Evolutionary conservation across 1,284 basidiomycete species (phyloP), one percentile per base, ranked within the genome.

Genomic region (Ustilago sp.): DNA sequence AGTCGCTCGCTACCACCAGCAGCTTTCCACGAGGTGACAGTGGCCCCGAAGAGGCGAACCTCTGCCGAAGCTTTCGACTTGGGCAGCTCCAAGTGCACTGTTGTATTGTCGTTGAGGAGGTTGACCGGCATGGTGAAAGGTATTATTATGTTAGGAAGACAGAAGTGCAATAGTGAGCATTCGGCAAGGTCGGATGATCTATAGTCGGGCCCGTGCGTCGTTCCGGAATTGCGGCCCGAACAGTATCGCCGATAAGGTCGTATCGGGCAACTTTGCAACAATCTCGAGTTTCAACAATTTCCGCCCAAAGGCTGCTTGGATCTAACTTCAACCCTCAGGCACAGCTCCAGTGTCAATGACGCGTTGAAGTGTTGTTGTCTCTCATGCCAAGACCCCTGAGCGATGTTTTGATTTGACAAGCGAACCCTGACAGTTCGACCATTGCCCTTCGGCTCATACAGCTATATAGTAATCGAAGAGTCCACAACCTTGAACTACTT

Each of bases 1-100:
- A 82, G 73, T 2, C 70, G 70, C 60, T 82, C 81, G 35, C 63
- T 63, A 23, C 68, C 73, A n/a, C 74, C 78, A n/a, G 67, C 63
- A 31, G 70, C 62, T 56, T 80, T 82, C 81, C 81, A 83, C 23
- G 67, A 72, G 52, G 81, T 78, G 17, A 83, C 80, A 17, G 82
- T 83, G 7, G 82, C 81, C 15, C 82, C 82, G 45, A 72, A 81
- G 43, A 80, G 63, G 48, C 68, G 68, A 8, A 83, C 51, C 38
- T 83, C 76, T 31, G 73, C 75, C 7, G 72, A 72, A 3, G 72
- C 76, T 43, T 72, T 59, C 8, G 72, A 74, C 45, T 71, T 71
- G 28, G 76, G 68, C 36, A 78, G 66, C 50, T 74, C 72, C 8
- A 78, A 65, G 13, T 52, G 55, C 8, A 78, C 50, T 17, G 75